phyloP scores from a whole-genome alignment of 163 green algal species.

The Chloroidium sp. region DNA sequence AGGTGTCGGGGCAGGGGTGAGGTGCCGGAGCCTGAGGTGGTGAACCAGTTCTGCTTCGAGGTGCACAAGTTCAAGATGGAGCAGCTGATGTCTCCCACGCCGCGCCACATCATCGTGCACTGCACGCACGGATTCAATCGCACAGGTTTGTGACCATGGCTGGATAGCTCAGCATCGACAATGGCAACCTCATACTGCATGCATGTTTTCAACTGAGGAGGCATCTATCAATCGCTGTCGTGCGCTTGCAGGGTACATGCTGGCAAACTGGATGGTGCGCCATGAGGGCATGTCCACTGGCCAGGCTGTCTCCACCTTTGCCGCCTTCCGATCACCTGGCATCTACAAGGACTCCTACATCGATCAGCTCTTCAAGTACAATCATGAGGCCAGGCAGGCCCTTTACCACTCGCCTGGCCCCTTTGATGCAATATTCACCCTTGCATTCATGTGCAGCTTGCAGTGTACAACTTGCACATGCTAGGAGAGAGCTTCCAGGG shows the following conservation, averaged over 20 bases:
- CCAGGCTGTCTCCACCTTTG: slow-evolving; percentile 60
- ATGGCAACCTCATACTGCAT: neutral
- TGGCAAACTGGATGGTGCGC: slow-evolving; percentile 64
- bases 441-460: too few relatives aligned
- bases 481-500: too few relatives aligned
- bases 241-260: slow-evolving; percentile 67
- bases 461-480: too few relatives aligned
- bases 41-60: slow-evolving; percentile 77
- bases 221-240: neutral
- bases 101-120: slow-evolving; percentile 69
- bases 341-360: slow-evolving; percentile 99
- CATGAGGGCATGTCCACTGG: slow-evolving; percentile 35
- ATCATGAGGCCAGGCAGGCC: slow-evolving; percentile 38
- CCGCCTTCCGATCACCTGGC: slow-evolving; percentile 60
- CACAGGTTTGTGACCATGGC: slow-evolving; percentile 50
- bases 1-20: slow-evolving; percentile 61
- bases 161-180: too few relatives aligned
- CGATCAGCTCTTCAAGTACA: slow-evolving; percentile 71
- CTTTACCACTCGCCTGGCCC: too few relatives aligned
- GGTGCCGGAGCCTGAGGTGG: slow-evolving; percentile 54
- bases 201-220: neutral
- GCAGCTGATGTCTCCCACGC: neutral
- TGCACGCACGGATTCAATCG: slow-evolving; percentile 99
- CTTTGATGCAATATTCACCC: too few relatives aligned
- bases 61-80: slow-evolving; percentile 38